phyloP scores from a whole-genome alignment of 2,329 filamentous ascomycete genomes.

The Dothideomycetidae sp. region DNA sequence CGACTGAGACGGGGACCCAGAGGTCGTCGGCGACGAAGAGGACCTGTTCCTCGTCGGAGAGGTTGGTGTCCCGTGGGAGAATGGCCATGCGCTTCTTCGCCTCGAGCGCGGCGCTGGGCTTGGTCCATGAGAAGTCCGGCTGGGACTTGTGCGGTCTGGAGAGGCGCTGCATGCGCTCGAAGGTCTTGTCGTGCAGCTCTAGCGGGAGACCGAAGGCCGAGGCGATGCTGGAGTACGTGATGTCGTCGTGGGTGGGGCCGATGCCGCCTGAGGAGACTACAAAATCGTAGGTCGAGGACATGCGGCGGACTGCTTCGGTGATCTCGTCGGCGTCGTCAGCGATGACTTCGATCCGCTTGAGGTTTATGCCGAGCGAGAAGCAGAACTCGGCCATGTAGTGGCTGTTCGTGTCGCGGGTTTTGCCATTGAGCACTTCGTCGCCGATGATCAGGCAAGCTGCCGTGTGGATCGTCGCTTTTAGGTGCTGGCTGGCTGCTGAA shows the following conservation, averaged over 20 bases:
- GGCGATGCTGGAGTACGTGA: slow-evolving; percentile 88
- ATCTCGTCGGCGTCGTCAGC: slow-evolving; percentile 87
- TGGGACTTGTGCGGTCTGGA: slow-evolving; percentile 60
- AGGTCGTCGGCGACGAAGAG: slow-evolving; percentile 66
- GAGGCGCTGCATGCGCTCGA: slow-evolving; percentile 68
- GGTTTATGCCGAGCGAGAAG: slow-evolving; percentile 48
- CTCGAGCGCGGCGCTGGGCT: slow-evolving; percentile 58
- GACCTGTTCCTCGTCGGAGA: slow-evolving; percentile 49
- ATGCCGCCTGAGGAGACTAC: slow-evolving; percentile 93
- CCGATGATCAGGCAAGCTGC: slow-evolving; percentile 90
- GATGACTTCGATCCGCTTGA: slow-evolving; percentile 86
- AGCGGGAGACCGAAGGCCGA: slow-evolving; percentile 71
- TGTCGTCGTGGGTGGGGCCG: slow-evolving; percentile 94
- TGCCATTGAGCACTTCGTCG: slow-evolving; percentile 91
- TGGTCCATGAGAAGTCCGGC: slow-evolving; percentile 70
- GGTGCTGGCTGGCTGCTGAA: slow-evolving; percentile 25
- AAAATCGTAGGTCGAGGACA: slow-evolving; percentile 85
- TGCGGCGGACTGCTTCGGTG: slow-evolving; percentile 68
- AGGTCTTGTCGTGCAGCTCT: slow-evolving; percentile 61
- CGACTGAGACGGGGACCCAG: slow-evolving; percentile 81
- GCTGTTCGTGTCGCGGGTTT: slow-evolving; percentile 58
- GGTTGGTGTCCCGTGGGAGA: slow-evolving; percentile 61
- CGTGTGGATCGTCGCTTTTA: slow-evolving; percentile 53
- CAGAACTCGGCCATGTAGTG: slow-evolving; percentile 52
- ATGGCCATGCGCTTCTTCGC: slow-evolving; percentile 87